Conservation (phyloP, 2,329 filamentous ascomycete genomes). For the Pseudogymnoascus sp. region DNA sequence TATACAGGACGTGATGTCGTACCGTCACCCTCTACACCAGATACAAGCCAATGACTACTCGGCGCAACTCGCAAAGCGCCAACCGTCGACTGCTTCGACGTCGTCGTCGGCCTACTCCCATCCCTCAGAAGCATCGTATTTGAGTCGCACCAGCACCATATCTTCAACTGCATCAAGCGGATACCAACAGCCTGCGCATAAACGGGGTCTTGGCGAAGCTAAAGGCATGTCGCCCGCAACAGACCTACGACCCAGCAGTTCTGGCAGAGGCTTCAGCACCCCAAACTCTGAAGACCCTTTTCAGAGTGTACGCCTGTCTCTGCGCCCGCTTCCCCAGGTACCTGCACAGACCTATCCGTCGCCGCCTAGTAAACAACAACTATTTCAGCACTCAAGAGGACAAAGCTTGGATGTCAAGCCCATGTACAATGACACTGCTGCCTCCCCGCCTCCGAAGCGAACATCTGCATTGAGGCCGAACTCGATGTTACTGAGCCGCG, state of each 20-base stretch:
- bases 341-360: slow-evolving; percentile 37
- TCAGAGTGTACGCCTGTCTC: slow-evolving; percentile 63
- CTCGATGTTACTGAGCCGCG: slow-evolving; percentile 52
- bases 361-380: slow-evolving; percentile 14
- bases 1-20: slow-evolving; percentile 39
- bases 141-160: slow-evolving; percentile 58
- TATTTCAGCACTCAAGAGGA: slow-evolving; percentile 8
- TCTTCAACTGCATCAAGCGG: slow-evolving; percentile 64
- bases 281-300: slow-evolving; percentile 56
- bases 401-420: slow-evolving; percentile 11
- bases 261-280: slow-evolving; percentile 28
- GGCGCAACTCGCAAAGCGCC: slow-evolving; percentile 37
- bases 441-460: slow-evolving; percentile 12
- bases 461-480: slow-evolving; percentile 37
- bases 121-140: slow-evolving; percentile 39
- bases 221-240: slow-evolving; percentile 43
- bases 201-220: slow-evolving; percentile 68
- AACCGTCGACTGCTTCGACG: slow-evolving; percentile 62
- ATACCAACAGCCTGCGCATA: slow-evolving; percentile 48
- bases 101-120: slow-evolving; percentile 61
- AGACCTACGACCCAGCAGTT: slow-evolving; percentile 38
- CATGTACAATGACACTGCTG: slow-evolving; percentile 16
- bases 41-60: slow-evolving; percentile 42
- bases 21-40: slow-evolving; percentile 51
- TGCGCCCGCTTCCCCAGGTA: slow-evolving; percentile 64